Conservation (phyloP, 495 filamentous ascomycete genomes). For the Penicillium flavigenum region DNA sequence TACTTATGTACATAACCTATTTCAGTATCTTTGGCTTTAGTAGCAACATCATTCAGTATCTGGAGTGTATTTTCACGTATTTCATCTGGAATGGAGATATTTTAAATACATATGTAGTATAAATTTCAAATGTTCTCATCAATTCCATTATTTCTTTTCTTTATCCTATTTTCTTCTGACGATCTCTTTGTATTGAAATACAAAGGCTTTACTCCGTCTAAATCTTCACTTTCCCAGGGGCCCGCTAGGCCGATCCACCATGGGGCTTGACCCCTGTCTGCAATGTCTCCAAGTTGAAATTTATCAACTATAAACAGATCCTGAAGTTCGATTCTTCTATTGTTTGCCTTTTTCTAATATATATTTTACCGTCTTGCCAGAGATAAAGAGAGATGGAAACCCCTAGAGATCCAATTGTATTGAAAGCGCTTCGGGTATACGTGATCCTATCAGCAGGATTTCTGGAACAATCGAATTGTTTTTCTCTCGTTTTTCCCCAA, state of each 20-base stretch:
- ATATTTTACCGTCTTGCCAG: not conserved
- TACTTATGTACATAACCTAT: not conserved
- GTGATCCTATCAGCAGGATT: slow-evolving; percentile 13
- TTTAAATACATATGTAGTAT: not conserved
- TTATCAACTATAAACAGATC: not conserved
- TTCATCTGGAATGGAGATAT: not conserved
- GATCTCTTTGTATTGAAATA: not conserved
- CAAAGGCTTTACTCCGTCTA: not conserved
- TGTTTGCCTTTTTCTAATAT: not conserved
- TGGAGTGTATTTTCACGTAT: not conserved
- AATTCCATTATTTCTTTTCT: not conserved
- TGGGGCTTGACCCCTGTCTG: slow-evolving; percentile 15
- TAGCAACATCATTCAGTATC: not conserved
- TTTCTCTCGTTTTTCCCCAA: not conserved
- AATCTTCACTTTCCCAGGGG: slow-evolving; percentile 5
- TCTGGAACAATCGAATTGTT: slow-evolving; percentile 20
- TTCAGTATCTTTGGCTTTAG: not conserved
- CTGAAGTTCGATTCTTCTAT: not conserved
- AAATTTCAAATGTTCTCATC: not conserved
- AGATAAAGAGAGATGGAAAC: not conserved
- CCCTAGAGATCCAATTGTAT: slow-evolving; percentile 11
- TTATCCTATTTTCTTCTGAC: not conserved
- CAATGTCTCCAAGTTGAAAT: slow-evolving; percentile 5
- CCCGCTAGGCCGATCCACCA: slow-evolving; percentile 22
- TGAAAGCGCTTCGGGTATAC: slow-evolving; percentile 14